Evolutionary conservation across 2,329 filamentous ascomycete species (phyloP).

Genomic region (Calonectria fujianensis): DNA sequence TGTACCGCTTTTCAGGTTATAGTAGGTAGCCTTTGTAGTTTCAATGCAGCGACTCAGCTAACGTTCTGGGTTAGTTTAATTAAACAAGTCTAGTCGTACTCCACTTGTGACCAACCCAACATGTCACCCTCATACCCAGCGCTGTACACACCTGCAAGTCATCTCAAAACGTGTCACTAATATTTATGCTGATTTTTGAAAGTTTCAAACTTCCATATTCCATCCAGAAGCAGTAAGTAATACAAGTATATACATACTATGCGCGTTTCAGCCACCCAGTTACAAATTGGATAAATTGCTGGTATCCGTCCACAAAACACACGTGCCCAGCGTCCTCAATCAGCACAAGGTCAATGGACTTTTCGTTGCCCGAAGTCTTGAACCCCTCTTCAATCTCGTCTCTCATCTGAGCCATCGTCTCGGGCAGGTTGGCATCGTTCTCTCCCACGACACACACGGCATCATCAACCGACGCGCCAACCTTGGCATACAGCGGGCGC

Average conservation of each 20-base stretch:
- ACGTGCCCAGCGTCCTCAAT: slow-evolving; percentile 63
- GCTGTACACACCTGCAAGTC: no score
- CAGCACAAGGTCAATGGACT: slow-evolving; percentile 57
- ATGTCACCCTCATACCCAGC: no score
- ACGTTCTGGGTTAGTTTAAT: no score
- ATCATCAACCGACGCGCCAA: slow-evolving; percentile 59
- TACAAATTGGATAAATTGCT: slow-evolving; percentile 53
- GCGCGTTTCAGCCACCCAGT: slow-evolving; percentile 39
- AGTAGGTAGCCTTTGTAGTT: no score
- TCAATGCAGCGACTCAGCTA: no score
- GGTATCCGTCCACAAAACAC: slow-evolving; percentile 61
- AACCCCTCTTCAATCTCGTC: slow-evolving; percentile 60
- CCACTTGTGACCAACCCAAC: no score
- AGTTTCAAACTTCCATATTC: not conserved
- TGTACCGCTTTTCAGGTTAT: no score
- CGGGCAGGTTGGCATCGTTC: slow-evolving; percentile 64
- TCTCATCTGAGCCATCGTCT: slow-evolving; percentile 63
- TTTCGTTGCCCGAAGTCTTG: slow-evolving; percentile 49
- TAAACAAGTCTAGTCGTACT: no score
- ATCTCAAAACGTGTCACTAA: not conserved
- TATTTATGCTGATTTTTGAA: not conserved
- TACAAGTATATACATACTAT: not conserved
- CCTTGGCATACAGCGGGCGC: slow-evolving; percentile 57
- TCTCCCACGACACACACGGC: slow-evolving; percentile 64
- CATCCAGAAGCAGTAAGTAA: not conserved